These are phyloP conservation scores for Spergularia bocconei DNA, from an alignment of 148 eudicot species.

Conservation along the genomic window DNA sequence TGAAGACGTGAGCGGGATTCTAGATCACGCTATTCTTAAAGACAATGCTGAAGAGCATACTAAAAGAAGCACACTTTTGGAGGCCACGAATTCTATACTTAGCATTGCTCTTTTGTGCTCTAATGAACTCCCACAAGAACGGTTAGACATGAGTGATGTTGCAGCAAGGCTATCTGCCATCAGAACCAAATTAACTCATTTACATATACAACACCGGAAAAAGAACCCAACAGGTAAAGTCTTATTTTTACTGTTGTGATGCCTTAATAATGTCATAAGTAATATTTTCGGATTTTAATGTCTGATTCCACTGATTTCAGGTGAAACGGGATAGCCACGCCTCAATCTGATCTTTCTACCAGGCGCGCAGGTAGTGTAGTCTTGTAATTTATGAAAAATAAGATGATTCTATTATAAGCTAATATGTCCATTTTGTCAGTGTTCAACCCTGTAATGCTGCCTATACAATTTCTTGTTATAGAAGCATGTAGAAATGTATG, in stretches of 20 bases:
- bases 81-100: neutral
- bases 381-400: no score
- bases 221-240: neutral
- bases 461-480: no score
- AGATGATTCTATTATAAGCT: no score
- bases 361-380: no score
- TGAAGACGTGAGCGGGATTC: slow-evolving; percentile 10
- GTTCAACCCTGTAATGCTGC: no score
- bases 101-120: slow-evolving; percentile 18
- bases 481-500: no score
- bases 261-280: neutral
- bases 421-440: no score
- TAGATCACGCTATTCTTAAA: slow-evolving; percentile 14
- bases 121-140: slow-evolving; percentile 12
- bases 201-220: neutral
- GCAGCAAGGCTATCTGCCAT: slow-evolving; percentile 19
- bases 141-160: slow-evolving; percentile 15
- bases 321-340: no score
- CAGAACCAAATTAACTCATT: slow-evolving; percentile 6
- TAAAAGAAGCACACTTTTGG: neutral
- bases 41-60: slow-evolving; percentile 5
- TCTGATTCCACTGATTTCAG: no score
- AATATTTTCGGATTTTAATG: neutral
- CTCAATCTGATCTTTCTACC: no score
- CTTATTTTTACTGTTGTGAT: neutral